These are phyloP conservation scores for Beta macrorhiza DNA, from an alignment of 179 eudicot species.

Conservation along the genomic window DNA sequence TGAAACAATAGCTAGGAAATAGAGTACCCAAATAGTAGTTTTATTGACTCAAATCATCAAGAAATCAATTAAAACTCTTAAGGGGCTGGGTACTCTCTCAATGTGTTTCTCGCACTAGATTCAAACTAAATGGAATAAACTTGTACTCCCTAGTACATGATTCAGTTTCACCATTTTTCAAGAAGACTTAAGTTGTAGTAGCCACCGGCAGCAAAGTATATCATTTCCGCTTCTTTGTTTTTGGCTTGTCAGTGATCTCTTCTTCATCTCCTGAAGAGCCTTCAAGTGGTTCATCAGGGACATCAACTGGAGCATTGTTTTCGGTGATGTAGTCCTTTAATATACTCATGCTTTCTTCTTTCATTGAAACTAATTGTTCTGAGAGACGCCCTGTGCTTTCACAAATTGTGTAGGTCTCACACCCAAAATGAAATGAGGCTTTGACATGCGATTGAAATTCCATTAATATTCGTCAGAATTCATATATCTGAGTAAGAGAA, in stretches of 20 bases:
- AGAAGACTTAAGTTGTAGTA: background rate
- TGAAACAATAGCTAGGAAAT: too few relatives aligned
- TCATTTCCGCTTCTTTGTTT: conserved; percentile 61
- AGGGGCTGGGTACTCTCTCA: too few relatives aligned
- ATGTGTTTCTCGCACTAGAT: background rate
- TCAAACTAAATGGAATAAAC: background rate
- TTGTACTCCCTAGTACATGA: background rate
- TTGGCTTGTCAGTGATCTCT: conserved; percentile 46
- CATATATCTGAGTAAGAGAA: conserved; percentile 16
- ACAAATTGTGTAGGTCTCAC: conserved; percentile 47
- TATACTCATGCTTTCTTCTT: conserved; percentile 73
- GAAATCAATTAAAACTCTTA: too few relatives aligned
- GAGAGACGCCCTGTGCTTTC: conserved; percentile 53
- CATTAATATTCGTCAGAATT: conserved; percentile 30
- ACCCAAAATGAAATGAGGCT: conserved; percentile 61
- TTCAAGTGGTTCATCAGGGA: conserved; percentile 83
- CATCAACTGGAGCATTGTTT: conserved; percentile 81
- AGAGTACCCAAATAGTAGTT: too few relatives aligned
- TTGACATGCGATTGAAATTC: conserved; percentile 48
- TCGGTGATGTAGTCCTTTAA: conserved; percentile 76
- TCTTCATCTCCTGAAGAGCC: conserved; percentile 64
- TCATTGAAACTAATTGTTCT: conserved; percentile 59
- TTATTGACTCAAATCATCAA: too few relatives aligned
- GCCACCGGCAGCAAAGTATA: background rate
- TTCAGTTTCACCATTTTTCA: background rate